Evolutionary conservation across 345 rosid genomes (phyloP).

Genomic region (Salix viminalis): DNA sequence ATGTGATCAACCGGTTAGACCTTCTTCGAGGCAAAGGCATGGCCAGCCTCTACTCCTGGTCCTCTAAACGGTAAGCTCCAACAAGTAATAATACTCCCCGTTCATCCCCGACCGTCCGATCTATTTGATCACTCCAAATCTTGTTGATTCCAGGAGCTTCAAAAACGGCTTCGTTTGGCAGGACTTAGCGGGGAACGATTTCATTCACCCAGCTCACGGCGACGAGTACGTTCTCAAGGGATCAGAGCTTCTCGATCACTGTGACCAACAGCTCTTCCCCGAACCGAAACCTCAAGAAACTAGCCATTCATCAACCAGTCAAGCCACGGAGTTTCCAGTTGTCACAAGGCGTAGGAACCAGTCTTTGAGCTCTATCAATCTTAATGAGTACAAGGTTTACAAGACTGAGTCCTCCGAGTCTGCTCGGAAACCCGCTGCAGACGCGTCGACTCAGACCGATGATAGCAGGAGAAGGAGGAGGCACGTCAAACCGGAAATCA

Average conservation of each 20-base stretch:
- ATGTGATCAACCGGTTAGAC: conserved; percentile 73
- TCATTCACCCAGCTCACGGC: conserved; percentile 77
- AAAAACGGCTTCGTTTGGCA: conserved; percentile 96
- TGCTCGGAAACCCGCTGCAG: conserved; percentile 51
- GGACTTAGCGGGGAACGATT: conserved; percentile 70
- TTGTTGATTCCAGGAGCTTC: conserved; percentile 56
- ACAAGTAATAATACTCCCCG: not conserved
- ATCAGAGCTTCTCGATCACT: conserved; percentile 64
- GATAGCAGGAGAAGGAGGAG: conserved; percentile 57
- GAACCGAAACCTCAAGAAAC: conserved; percentile 34
- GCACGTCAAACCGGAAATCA: conserved; percentile 14
- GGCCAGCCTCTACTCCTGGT: conserved; percentile 90
- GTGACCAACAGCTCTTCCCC: conserved; percentile 25
- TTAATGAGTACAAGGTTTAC: conserved; percentile 73
- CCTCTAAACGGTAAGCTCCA: conserved; percentile 65
- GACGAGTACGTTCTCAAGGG: conserved; percentile 93
- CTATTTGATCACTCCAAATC: conserved; percentile 3
- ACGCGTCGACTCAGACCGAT: conserved; percentile 89
- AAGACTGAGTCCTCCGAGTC: conserved; percentile 64
- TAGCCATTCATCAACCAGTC: conserved; percentile 16
- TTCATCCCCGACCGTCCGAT: conserved; percentile 13
- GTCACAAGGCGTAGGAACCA: conserved; percentile 59
- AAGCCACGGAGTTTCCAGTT: conserved; percentile 33
- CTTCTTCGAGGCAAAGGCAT: conserved; percentile 83
- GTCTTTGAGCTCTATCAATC: conserved; percentile 80